Conservation (phyloP, 495 filamentous ascomycete species). For the Geoglossum glabrum region DNA sequence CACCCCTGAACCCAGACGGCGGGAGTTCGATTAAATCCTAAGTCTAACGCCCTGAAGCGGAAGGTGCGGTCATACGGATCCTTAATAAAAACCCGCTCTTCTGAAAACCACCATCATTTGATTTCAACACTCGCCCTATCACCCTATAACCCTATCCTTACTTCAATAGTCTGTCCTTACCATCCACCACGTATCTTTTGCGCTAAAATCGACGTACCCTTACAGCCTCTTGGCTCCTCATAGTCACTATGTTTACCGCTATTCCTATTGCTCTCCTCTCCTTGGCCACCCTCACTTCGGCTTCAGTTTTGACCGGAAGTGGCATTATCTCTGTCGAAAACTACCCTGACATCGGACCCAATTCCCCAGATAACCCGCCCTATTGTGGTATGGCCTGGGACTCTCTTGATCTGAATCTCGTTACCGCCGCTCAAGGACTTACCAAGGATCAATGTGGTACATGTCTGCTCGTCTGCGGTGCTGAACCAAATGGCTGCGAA, state of each 20-base stretch:
- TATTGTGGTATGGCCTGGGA: not conserved
- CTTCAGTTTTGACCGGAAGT: not conserved
- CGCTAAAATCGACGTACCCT: not conserved
- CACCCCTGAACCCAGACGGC: not conserved
- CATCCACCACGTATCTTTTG: not conserved
- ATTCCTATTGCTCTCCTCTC: not conserved
- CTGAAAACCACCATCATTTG: not conserved
- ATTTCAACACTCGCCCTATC: not conserved
- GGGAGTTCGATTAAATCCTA: not conserved
- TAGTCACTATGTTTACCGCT: not conserved
- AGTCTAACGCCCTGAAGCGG: not conserved
- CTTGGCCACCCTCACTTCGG: not conserved
- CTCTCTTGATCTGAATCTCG: not conserved
- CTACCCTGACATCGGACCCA: not conserved
- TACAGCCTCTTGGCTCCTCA: not conserved
- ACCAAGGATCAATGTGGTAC: not conserved
- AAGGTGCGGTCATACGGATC: not conserved
- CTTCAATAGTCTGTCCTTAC: not conserved
- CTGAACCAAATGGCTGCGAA: not conserved
- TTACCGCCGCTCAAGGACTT: not conserved
- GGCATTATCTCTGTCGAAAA: not conserved
- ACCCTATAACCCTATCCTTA: no score
- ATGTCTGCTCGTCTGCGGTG: not conserved
- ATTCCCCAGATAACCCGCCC: not conserved
- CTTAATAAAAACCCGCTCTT: not conserved